Conservation (phyloP, 2,329 filamentous ascomycete genomes). For the Alternaria sp. region DNA sequence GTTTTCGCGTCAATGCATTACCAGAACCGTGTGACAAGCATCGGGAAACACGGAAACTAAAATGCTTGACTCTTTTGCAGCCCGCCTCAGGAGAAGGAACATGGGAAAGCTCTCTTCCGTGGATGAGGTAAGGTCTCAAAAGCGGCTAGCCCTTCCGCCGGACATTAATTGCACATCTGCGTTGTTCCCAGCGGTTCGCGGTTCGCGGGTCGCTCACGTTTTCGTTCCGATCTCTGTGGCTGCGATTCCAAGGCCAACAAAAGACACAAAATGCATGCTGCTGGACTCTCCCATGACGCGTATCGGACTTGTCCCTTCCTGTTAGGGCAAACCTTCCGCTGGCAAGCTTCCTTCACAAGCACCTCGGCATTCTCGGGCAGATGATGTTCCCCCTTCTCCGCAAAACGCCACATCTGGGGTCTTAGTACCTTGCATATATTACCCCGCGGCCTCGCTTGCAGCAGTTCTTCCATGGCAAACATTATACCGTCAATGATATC, state of each 20-base stretch:
- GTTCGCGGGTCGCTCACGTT: background rate
- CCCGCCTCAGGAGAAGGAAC: background rate
- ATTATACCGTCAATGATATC: conserved; percentile 22
- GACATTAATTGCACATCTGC: background rate
- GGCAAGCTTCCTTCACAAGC: background rate
- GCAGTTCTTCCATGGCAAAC: background rate
- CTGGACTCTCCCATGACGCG: background rate
- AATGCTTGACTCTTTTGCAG: background rate
- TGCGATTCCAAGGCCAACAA: background rate
- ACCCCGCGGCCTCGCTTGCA: conserved; percentile 1
- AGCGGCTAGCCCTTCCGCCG: background rate
- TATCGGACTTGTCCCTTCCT: background rate
- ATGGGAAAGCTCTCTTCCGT: background rate
- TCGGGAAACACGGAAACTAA: conserved; percentile 4
- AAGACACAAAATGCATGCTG: background rate
- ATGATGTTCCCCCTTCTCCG: conserved; percentile 9
- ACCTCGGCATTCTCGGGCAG: conserved; percentile 11
- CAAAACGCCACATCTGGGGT: conserved; percentile 2
- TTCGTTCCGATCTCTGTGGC: background rate
- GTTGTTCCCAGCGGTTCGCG: background rate
- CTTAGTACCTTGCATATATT: conserved; percentile 20
- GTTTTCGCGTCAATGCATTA: background rate
- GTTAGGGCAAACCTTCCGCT: background rate
- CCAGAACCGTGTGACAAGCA: background rate
- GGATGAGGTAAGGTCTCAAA: background rate